phyloP scores from a whole-genome alignment of 164 flowering plant genomes.

The Stephania cephalantha region DNA sequence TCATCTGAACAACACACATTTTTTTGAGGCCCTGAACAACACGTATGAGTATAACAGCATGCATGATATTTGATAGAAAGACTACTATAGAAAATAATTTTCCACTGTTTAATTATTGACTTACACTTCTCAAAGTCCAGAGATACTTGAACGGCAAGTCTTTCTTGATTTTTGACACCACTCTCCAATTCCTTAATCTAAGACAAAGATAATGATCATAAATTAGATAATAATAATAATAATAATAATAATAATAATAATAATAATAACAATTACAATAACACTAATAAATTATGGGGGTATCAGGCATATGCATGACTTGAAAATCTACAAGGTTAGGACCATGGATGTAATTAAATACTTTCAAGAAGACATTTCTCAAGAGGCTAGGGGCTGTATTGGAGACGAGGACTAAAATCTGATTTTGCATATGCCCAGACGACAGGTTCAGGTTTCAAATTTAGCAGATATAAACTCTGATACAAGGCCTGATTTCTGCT shows the following conservation, averaged over 20 bases:
- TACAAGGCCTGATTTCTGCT: no score
- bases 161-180: slow-evolving; percentile 56
- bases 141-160: slow-evolving; percentile 54
- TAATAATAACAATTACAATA: not conserved
- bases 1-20: not conserved
- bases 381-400: not conserved
- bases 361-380: not conserved
- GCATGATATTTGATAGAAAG: not conserved
- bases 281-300: not conserved
- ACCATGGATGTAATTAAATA: not conserved
- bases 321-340: no score
- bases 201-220: not conserved
- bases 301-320: not conserved
- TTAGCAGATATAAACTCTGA: no score
- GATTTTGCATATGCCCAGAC: not conserved
- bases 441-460: not conserved
- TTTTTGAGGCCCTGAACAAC: not conserved
- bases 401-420: not conserved
- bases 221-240: not conserved
- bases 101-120: slow-evolving; percentile 11
- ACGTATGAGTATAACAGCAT: not conserved
- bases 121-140: slow-evolving; percentile 52
- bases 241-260: not conserved
- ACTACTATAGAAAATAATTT: not conserved
- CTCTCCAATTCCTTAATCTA: slow-evolving; percentile 66